Evolutionary conservation across 352 stramenopile genomes (phyloP), one percentile per base, ranked within the genome.

Genomic region (Phytopythium kandeliae): DNA sequence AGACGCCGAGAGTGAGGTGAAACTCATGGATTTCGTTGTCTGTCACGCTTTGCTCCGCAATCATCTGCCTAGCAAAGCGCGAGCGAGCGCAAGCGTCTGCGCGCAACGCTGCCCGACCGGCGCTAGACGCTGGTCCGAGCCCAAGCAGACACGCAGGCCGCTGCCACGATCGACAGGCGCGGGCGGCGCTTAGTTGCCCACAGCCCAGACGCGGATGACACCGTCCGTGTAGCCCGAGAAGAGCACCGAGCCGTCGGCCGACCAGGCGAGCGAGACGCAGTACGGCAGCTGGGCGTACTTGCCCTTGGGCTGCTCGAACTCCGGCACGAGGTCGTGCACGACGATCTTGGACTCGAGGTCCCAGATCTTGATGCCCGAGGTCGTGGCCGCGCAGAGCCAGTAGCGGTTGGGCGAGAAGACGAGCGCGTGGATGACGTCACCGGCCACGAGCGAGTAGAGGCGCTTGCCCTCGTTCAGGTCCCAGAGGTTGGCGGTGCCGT

Each of bases 381-480:
- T 96, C 33, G 97, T 99, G 56, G 97, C 97, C 46, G 97, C 97
- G 79, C 96, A 99, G 58, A 99, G 79, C 97, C 97, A 99, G 92
- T 99, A 99, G 55, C 97, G 94, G 89, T 99, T 99, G 55, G 97
- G 97, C 58, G 93, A 99, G 81, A 99, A 99, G 51, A 99, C 93
- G 21, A 99, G 86, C 21, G 92, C 95, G 64, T 95, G 83, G 78
- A 95, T 94, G 73, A 99, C 97, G 72, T 99, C 95, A 54, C 95
- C 96, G 12, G 97, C 97, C 55, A 99, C 96, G 13, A 99, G 85
- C 62, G 85, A 96, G 94, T 99, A 99, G 25, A 99, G 88, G 55
- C 96, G 87, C 94, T 99, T 99, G 78, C 97, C 97, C 65, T 99
- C 97, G 77, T 98, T 99, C 57, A 99, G 77, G 72, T 99, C 97